These are phyloP conservation scores for Wickerhamiella bombiphila DNA, from an alignment of 805 yeast genomes.

Conservation along the genomic window DNA sequence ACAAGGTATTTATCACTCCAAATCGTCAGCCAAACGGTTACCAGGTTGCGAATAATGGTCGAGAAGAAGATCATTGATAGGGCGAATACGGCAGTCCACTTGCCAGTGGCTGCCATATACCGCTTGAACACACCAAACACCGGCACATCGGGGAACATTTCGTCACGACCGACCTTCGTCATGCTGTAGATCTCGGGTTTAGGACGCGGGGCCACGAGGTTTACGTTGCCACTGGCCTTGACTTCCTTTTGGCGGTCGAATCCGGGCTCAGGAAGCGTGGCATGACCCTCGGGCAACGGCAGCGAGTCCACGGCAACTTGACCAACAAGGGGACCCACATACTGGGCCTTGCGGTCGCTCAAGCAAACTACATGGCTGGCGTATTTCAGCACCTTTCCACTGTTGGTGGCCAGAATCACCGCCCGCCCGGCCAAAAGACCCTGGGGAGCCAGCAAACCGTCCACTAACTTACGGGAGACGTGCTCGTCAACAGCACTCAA, in stretches of 20 bases:
- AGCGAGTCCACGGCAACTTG: background rate
- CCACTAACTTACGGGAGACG: constrained; percentile 42
- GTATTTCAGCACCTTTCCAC: constrained; percentile 53
- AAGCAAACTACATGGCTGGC: constrained; percentile 53
- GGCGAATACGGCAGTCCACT: constrained; percentile 1
- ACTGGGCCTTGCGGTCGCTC: constrained; percentile 31
- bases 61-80: constrained; percentile 2
- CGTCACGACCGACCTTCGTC: constrained; percentile 19
- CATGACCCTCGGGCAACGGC: background rate
- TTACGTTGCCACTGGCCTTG: background rate
- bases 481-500: constrained; percentile 91
- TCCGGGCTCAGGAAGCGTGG: background rate
- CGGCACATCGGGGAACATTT: constrained; percentile 28
- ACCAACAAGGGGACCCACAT: background rate
- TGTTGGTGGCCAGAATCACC: constrained; percentile 63
- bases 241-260: constrained; percentile 3
- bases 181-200: background rate
- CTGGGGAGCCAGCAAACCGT: constrained; percentile 66
- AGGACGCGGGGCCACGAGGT: background rate
- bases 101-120: constrained; percentile 8
- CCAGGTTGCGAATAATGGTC: constrained; percentile 6
- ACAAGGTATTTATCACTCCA: constrained; percentile 13
- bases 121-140: constrained; percentile 5
- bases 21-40: constrained; percentile 13
- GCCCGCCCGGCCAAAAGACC: constrained; percentile 60